Conservation (phyloP, 2,329 filamentous ascomycete genomes). For the Epichloe gansuensis region DNA sequence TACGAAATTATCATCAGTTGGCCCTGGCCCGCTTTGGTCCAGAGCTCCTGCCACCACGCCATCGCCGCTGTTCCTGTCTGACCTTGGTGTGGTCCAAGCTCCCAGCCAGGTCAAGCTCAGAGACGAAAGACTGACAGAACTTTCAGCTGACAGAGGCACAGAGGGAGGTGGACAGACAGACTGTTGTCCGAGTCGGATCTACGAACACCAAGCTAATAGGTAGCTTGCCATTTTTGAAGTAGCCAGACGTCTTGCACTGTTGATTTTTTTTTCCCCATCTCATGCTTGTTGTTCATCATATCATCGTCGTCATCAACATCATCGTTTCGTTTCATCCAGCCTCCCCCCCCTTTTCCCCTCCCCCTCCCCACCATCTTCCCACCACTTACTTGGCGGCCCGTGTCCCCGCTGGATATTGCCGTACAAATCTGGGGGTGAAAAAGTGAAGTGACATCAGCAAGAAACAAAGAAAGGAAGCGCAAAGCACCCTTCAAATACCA, state of each 20-base stretch:
- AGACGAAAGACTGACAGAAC: background rate
- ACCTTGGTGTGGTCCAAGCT: slow-evolving; percentile 2
- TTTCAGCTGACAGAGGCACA: background rate
- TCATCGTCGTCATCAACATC: background rate
- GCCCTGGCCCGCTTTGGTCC: background rate
- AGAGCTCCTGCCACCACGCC: background rate
- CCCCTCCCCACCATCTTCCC: background rate
- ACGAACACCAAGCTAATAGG: no score
- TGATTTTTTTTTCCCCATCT: background rate
- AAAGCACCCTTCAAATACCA: background rate
- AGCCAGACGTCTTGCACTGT: background rate
- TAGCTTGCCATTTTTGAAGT: no score
- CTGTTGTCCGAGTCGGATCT: no score
- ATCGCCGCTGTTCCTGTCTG: background rate
- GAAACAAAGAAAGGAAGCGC: background rate
- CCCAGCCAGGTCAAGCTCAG: background rate
- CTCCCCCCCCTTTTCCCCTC: background rate
- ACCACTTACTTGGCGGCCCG: background rate
- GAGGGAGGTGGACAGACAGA: background rate
- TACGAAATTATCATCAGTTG: background rate
- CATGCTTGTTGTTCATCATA: background rate
- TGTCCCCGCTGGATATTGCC: background rate
- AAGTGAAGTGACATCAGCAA: slow-evolving; percentile 1
- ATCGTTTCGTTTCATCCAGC: background rate
- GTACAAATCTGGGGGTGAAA: background rate